Evolutionary conservation across 768 basidiomycete genomes (phyloP).

Genomic region (Psilocybe azurescens): DNA sequence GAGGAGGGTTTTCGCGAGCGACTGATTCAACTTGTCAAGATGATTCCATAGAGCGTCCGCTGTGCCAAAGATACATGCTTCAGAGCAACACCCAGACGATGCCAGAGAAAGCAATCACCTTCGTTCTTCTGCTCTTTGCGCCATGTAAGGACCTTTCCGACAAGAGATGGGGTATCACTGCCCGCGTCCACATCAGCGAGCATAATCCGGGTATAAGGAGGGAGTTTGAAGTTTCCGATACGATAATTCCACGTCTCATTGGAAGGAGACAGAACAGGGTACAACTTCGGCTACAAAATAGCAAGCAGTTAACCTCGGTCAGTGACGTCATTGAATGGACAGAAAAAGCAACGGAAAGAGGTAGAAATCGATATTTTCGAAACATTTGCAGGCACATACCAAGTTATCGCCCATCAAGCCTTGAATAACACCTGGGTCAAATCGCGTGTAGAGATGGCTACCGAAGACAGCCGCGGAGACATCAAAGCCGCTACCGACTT

Average conservation of each 20-base stretch:
- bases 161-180: constrained; percentile 93
- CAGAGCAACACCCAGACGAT: not conserved
- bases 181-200: constrained; percentile 97
- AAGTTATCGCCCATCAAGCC: constrained; percentile 63
- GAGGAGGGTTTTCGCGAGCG: constrained; percentile 56
- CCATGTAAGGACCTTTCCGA: constrained; percentile 92
- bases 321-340: not conserved
- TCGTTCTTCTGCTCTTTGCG: constrained; percentile 63
- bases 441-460: constrained; percentile 91
- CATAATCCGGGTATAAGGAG: constrained; percentile 82
- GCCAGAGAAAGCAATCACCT: constrained; percentile 41
- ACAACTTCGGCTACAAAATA: constrained; percentile 38
- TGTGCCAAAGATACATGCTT: constrained; percentile 27
- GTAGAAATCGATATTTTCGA: not conserved
- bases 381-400: constrained; percentile 30
- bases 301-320: constrained; percentile 5
- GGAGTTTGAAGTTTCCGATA: constrained; percentile 77
- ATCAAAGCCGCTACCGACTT: constrained; percentile 98
- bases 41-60: constrained; percentile 70
- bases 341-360: constrained; percentile 15
- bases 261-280: constrained; percentile 61
- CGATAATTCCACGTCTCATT: constrained; percentile 78
- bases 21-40: constrained; percentile 66
- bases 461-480: constrained; percentile 94
- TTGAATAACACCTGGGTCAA: constrained; percentile 73